Evolutionary conservation across 331 rosid species (phyloP), one percentile per base, ranked within the genome.

Genomic region (Cydonia oblonga): DNA sequence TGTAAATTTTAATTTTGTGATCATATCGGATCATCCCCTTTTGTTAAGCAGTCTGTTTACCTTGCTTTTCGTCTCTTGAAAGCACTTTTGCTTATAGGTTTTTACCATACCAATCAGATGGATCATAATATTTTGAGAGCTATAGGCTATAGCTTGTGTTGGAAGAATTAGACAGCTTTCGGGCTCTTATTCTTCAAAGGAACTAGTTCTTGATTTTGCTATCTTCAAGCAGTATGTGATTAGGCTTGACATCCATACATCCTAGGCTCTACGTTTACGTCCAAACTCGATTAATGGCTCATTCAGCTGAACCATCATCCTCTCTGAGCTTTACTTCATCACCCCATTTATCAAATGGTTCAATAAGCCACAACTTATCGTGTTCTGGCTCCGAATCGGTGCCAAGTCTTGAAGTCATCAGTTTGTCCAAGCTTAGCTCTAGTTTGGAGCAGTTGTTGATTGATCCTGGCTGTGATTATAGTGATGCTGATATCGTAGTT

Each of bases 311-410:
- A 76, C 96, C 92, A 24, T 88, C 98, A 7, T 85, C 97, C 19
- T 91, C 98, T 76, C 76, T 93, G 84, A 93, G 96, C 88, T 87
- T 86, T 63, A 87, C 96, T 23, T 91, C 96, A 38, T 81, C 96
- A 71, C 86, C 98, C 57, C 78, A 74, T 61, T 46, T 86, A 64
- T 84, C 98, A 30, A 93, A 91, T 84, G 96, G 86, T 49, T 89
- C 96, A 0, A 69, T 76, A 70, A 73, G 77, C 79, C 86, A 86
- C 75, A 87, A 86, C 80, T 38, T 82, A 23, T 42, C 81, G 60
- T 23, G 88, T 32, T 65, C 74, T 35, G 86, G 79, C 46, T 29
- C 76, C n/a, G 97, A 88, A 53, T 63, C 84, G 29, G 74, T 79
- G 67, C 88, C 79, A 40, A 88, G 87, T 80, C 90, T 89, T 64